These are phyloP conservation scores for Suillus variegatus DNA, from an alignment of 768 basidiomycete species.

Conservation along the genomic window DNA sequence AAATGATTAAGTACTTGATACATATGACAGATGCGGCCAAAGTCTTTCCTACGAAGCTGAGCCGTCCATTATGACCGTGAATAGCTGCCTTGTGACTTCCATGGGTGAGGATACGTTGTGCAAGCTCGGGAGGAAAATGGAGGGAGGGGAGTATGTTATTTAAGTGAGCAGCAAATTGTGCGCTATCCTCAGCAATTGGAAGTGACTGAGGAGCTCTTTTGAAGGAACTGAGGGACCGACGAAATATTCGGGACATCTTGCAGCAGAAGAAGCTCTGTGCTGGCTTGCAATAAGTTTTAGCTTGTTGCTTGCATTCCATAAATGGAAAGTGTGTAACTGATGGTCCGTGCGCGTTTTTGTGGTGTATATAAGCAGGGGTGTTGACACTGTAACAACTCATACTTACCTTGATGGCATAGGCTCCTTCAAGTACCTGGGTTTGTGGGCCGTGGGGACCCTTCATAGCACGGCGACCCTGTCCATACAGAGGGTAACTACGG, in stretches of 20 bases:
- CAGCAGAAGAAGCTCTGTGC: not conserved
- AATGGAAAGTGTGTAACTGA: not conserved
- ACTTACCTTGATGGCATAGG: slow-evolving; percentile 68
- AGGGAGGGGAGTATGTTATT: slow-evolving; percentile 64
- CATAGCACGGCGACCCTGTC: slow-evolving; percentile 61
- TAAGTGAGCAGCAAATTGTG: slow-evolving; percentile 53
- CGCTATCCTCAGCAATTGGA: slow-evolving; percentile 16
- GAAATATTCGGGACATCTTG: slow-evolving; percentile 3
- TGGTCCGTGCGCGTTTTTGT: slow-evolving; percentile 26
- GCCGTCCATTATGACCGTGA: slow-evolving; percentile 70
- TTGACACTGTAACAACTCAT: slow-evolving; percentile 28
- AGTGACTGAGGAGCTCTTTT: not conserved
- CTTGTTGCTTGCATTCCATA: not conserved
- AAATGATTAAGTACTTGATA: not conserved
- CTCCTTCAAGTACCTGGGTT: slow-evolving; percentile 55
- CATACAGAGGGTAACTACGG: slow-evolving; percentile 43
- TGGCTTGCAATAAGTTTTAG: slow-evolving; percentile 2
- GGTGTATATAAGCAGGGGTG: slow-evolving; percentile 14
- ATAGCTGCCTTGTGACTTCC: slow-evolving; percentile 66
- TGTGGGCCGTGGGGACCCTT: slow-evolving; percentile 55
- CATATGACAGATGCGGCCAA: not conserved
- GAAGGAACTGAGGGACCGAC: slow-evolving; percentile 4
- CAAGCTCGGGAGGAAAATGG: slow-evolving; percentile 69
- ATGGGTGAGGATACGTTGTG: slow-evolving; percentile 76
- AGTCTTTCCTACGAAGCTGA: slow-evolving; percentile 72